Evolutionary conservation across 2,329 filamentous ascomycete species (phyloP), one percentile per base, ranked within the genome.

Genomic region (Chaetomium sp.): DNA sequence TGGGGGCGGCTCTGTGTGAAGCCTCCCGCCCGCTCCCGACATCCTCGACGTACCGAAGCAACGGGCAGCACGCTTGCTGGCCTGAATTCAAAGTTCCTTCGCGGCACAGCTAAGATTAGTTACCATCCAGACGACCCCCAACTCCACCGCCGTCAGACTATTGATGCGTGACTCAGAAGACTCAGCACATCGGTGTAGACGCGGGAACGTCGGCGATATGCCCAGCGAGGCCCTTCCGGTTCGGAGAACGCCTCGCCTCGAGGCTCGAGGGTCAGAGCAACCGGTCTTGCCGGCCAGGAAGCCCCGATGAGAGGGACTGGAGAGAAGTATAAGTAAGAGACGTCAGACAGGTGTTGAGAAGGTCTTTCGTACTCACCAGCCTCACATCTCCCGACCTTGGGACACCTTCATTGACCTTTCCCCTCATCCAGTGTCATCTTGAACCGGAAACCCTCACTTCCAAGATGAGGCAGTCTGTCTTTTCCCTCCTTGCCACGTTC

Each of bases 71-170:
- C 10, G 2, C 19, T 6, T 51, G 16, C 33, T 13, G 35, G 23
- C 23, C 16, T 57, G 56, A 23, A 12, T 38, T 21, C 35, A 42
- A 42, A 45, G 12, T 12, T 13, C 21, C 60, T 49, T 29, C 57
- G 60, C 64, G 64, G 64, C 64, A 51, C 35, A 25, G 59, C 53
- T 62, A 65, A 65, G 50, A 62, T 65, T 62, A 60, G 27, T 65
- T 62, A 60, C 29, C 64, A 57, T 56, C 38, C 23, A 50, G 33
- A 45, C 56, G 56, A 49, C 60, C 59, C 54, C 64, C 49, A 12
- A 21, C 29, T 51, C 49, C 60, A 51, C 57, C 23, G 47, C 47
- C 33, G 31, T 54, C 29, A 45, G 9, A 60, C 58, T 54, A 42
- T 60, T 60, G 58, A 54, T 29, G 58, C 27, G 58, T 42, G 58